Conservation (phyloP, 768 basidiomycete genomes). For the Tulasnella sp. region DNA sequence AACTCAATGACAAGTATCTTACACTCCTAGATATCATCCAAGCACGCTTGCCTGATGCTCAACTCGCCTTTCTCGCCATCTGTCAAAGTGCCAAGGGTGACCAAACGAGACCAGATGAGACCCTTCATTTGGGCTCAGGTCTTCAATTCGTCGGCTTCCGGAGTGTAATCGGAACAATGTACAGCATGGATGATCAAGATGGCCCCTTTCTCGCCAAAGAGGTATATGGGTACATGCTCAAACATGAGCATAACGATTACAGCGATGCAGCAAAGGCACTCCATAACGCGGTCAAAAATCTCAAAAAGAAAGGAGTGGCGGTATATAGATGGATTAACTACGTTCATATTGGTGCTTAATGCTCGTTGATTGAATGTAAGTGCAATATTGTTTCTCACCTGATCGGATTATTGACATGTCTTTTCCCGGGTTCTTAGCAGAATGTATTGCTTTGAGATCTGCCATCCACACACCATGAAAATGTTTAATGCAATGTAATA, state of each 20-base stretch:
- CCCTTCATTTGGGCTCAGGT: background rate
- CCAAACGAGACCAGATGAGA: background rate
- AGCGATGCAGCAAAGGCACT: background rate
- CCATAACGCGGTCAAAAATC: background rate
- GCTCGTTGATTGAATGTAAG: no score
- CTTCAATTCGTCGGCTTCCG: background rate
- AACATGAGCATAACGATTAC: background rate
- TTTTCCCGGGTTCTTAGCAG: no score
- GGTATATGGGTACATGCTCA: background rate
- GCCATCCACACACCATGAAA: no score
- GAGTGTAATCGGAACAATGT: constrained; percentile 3
- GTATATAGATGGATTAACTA: background rate
- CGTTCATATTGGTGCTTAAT: background rate
- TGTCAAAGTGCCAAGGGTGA: background rate
- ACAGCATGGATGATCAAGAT: background rate
- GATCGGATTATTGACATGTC: no score
- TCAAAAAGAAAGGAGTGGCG: background rate
- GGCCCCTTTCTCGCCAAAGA: background rate
- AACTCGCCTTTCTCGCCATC: background rate
- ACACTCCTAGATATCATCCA: background rate
- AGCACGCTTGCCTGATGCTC: background rate
- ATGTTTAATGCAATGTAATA: no score
- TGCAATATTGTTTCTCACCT: no score
- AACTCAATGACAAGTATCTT: background rate
- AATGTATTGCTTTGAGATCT: no score